Base-by-base conservation (phyloP, 179 eudicot species). In the Silene noctiflora region DNA sequence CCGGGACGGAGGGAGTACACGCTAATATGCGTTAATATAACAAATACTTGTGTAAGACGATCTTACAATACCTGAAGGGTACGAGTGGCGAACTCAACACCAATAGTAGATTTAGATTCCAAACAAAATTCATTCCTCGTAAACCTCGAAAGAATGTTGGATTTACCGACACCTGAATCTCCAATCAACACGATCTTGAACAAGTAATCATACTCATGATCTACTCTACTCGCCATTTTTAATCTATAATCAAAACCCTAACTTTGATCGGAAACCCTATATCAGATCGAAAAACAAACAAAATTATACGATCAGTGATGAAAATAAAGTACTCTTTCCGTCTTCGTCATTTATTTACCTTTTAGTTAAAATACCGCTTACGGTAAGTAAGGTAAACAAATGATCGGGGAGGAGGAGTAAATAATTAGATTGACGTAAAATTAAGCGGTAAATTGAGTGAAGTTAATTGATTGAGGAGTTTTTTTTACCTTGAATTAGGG, bases 101-200 rank as follows among this genome's bases (percentile, higher is more conserved):
- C 92, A 20, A 88, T 88, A 29, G 90, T 88, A 17, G 92, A 88
- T 81, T 87, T 88, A 25, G 92, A 88, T 74, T 88, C 90, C 84
- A 87, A 75, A 68, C 88, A 87, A 77, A 88, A 87, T 81, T 88
- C 91, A 73, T 88, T 88, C 79, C 91, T 83, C 46, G 90, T 88
- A 79, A 88, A 88, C 83, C 91, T 82, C 2, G 91, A 88, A 14
- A 88, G 84, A 27, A 88, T 88, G 69, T 88, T 88, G 9, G 91
- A 88, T 88, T 88, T 88, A 3, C 91, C 90, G 24, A 88, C 91
- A 78, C 91, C 91, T 5, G 90, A 88, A 66, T 88, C 91, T 48
- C 91, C 91, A 53, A 88, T 88, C 88, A 86, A 68, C 25, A 88
- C 91, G 77, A 88, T 88, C 85, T 87, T 87, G 82, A 88, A 88